Conservation (phyloP, 257 asterid species). For the Rubia yunnanensis region DNA sequence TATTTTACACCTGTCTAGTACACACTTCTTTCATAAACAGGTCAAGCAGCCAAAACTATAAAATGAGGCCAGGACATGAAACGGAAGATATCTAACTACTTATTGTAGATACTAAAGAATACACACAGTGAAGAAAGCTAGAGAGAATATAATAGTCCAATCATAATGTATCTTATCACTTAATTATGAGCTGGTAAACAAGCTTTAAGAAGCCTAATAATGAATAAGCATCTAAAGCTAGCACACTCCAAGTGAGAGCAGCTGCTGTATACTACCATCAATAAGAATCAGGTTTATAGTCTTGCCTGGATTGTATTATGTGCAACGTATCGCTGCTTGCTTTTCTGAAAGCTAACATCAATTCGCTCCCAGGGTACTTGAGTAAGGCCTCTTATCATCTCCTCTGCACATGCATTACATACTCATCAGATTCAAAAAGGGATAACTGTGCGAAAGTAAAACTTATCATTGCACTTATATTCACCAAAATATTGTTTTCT, state of each 20-base stretch:
- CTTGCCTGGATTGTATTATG: slow-evolving; percentile 76
- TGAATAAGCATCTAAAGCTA: neutral
- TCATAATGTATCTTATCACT: neutral
- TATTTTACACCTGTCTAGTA: neutral
- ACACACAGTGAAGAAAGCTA: neutral
- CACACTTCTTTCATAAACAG: neutral
- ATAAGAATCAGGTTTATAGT: neutral
- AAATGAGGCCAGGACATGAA: neutral
- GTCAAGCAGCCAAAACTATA: neutral
- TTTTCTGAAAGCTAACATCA: slow-evolving; percentile 83
- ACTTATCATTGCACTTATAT: neutral
- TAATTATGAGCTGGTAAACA: neutral
- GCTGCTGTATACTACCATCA: neutral
- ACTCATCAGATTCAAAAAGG: slow-evolving; percentile 13
- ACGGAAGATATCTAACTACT: neutral
- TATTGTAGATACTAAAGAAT: neutral
- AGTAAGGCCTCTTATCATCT: slow-evolving; percentile 81
- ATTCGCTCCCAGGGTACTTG: slow-evolving; percentile 86
- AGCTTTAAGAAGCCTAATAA: neutral
- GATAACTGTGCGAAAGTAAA: neutral
- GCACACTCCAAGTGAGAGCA: neutral
- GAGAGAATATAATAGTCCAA: neutral
- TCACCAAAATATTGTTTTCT: neutral
- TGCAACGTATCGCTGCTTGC: slow-evolving; percentile 79
- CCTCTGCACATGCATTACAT: slow-evolving; percentile 39